Conservation (phyloP, 148 eudicot genomes). For the Gaultheria prostrata region DNA sequence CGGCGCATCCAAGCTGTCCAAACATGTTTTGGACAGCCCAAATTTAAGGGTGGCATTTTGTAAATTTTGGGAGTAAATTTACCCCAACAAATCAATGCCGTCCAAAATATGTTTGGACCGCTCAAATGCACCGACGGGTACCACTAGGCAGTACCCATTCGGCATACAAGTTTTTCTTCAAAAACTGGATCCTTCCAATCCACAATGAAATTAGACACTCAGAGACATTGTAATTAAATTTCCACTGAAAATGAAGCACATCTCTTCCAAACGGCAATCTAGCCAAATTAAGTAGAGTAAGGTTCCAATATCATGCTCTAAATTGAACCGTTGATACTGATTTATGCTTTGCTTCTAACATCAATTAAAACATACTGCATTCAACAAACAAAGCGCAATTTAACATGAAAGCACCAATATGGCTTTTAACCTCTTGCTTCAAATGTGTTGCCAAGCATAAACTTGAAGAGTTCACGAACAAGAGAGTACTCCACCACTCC, state of each 20-base stretch:
- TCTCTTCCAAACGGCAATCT: not conserved
- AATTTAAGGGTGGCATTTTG: no score
- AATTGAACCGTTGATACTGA: conserved; percentile 9
- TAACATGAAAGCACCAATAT: conserved; percentile 7
- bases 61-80: no score
- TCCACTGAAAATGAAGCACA: not conserved
- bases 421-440: conserved; percentile 37
- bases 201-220: not conserved
- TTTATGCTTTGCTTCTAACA: conserved; percentile 20
- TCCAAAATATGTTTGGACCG: no score
- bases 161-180: no score
- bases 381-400: conserved; percentile 10
- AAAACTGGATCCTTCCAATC: not conserved
- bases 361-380: not conserved
- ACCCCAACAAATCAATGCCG: no score
- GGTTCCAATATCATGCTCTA: not conserved
- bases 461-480: conserved; percentile 26
- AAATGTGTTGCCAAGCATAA: conserved; percentile 48
- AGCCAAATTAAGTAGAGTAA: not conserved
- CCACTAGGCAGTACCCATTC: no score
- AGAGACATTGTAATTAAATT: not conserved
- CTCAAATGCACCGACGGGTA: no score
- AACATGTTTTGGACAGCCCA: no score
- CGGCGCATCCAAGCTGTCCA: no score
- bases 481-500: conserved; percentile 30